These are phyloP conservation scores for Metarhizium anisopliae DNA, from an alignment of 2,329 filamentous ascomycete genomes.

Conservation along the genomic window DNA sequence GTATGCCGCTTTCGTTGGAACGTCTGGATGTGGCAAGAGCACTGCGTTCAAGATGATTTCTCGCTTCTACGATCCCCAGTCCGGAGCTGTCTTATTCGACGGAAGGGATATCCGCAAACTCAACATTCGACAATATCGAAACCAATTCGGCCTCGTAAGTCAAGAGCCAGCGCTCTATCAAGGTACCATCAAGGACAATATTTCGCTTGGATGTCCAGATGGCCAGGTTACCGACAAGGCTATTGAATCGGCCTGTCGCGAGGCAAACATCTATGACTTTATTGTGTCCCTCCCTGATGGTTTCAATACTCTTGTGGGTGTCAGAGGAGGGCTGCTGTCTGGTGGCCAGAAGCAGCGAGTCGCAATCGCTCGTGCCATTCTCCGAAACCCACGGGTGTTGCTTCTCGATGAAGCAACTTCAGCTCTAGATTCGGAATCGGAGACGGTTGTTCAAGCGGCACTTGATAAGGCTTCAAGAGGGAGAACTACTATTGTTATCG, in stretches of 20 bases:
- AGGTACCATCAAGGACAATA: too few species aligned
- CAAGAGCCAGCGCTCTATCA: too few species aligned
- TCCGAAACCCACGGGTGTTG: too few species aligned
- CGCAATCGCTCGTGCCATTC: conserved; percentile 40
- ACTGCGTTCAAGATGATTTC: too few species aligned
- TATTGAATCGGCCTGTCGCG: too few species aligned
- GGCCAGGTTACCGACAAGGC: too few species aligned
- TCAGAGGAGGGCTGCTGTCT: conserved; percentile 55
- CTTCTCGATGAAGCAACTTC: conserved; percentile 18
- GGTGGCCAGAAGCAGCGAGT: conserved; percentile 61
- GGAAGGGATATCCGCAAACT: too few species aligned
- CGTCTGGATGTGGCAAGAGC: too few species aligned
- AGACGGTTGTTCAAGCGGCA: conserved; percentile 45
- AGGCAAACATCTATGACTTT: conserved; percentile 30
- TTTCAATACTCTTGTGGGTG: conserved; percentile 55
- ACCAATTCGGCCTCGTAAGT: conserved; percentile 10
- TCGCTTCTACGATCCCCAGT: background rate
- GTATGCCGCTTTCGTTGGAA: too few species aligned
- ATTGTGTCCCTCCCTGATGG: conserved; percentile 40
- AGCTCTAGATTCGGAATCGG: conserved; percentile 54
- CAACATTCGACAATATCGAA: too few species aligned
- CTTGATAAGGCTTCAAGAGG: conserved; percentile 31
- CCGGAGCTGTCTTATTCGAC: conserved; percentile 28
- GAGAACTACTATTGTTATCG: conserved; percentile 10
- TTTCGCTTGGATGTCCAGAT: too few species aligned